Conservation (phyloP, 805 yeast genomes). For the Wickerhamiella vanderwaltii region DNA sequence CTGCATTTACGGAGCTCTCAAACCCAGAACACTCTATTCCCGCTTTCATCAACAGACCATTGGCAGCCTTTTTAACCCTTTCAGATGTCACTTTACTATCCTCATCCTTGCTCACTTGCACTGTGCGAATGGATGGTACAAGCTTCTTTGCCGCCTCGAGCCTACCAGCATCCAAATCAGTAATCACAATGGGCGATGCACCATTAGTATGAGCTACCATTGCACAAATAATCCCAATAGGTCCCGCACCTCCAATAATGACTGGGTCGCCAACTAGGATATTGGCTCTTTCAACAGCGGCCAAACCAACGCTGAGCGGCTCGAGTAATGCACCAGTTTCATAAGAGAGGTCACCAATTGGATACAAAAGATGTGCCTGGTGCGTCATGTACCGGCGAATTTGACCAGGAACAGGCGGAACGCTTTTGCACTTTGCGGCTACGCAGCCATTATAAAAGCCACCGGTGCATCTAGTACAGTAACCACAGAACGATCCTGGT, state of each 20-base stretch:
- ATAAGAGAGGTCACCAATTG: conserved; percentile 32
- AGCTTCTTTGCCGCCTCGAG: conserved; percentile 36
- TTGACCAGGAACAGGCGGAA: conserved; percentile 29
- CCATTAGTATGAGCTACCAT: conserved; percentile 40
- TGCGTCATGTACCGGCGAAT: conserved; percentile 28
- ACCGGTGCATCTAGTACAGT: conserved; percentile 26
- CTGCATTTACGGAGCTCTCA: conserved; percentile 36
- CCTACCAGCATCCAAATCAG: conserved; percentile 36
- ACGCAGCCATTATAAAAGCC: conserved; percentile 31
- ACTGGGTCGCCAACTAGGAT: conserved; percentile 37
- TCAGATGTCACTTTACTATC: conserved; percentile 27
- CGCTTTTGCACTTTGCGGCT: conserved; percentile 27
- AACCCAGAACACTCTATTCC: conserved; percentile 46
- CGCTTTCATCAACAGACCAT: conserved; percentile 34
- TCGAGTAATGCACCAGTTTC: conserved; percentile 45
- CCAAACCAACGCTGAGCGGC: conserved; percentile 43
- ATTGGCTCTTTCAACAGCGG: conserved; percentile 39
- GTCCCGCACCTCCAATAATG: conserved; percentile 44
- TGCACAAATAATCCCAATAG: conserved; percentile 41
- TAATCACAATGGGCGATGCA: conserved; percentile 41
- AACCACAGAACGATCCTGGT: conserved; percentile 42
- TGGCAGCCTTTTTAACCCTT: conserved; percentile 28
- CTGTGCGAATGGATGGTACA: conserved; percentile 37
- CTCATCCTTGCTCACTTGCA: conserved; percentile 33
- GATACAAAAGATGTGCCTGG: conserved; percentile 29